Evolutionary conservation across 2,329 filamentous ascomycete genomes (phyloP).

Genomic region (Aureobasidium vineae): DNA sequence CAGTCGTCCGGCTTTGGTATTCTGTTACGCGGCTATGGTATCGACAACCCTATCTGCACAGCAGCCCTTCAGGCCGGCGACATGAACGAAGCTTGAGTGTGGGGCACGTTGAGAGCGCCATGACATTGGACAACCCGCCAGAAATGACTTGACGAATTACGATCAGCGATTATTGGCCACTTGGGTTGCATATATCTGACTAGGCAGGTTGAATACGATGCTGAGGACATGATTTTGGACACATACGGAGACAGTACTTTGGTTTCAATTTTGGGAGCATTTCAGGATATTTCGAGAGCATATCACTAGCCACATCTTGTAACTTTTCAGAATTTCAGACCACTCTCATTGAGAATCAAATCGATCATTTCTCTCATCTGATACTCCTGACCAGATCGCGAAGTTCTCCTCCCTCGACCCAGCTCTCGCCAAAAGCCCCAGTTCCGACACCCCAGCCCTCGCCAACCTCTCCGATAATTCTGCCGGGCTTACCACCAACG

Average conservation of each 20-base stretch:
- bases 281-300: neutral
- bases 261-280: neutral
- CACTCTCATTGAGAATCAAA: neutral
- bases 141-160: constrained; percentile 3
- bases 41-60: constrained; percentile 14
- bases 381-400: constrained; percentile 51
- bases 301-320: neutral
- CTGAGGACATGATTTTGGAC: neutral
- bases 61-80: constrained; percentile 6
- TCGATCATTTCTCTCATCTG: constrained; percentile 33
- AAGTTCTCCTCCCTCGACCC: constrained; percentile 52
- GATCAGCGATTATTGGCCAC: neutral
- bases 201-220: neutral
- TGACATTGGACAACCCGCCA: neutral
- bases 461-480: constrained; percentile 76
- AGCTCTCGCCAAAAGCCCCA: constrained; percentile 46
- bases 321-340: neutral
- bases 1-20: neutral
- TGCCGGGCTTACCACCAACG: constrained; percentile 78
- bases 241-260: neutral
- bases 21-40: constrained; percentile 16
- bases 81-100: constrained; percentile 5
- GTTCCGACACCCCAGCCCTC: constrained; percentile 57
- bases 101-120: neutral
- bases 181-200: neutral